These are phyloP conservation scores for Amphibolis antarctica DNA, from an alignment of 106 monocot genomes.

Conservation along the genomic window DNA sequence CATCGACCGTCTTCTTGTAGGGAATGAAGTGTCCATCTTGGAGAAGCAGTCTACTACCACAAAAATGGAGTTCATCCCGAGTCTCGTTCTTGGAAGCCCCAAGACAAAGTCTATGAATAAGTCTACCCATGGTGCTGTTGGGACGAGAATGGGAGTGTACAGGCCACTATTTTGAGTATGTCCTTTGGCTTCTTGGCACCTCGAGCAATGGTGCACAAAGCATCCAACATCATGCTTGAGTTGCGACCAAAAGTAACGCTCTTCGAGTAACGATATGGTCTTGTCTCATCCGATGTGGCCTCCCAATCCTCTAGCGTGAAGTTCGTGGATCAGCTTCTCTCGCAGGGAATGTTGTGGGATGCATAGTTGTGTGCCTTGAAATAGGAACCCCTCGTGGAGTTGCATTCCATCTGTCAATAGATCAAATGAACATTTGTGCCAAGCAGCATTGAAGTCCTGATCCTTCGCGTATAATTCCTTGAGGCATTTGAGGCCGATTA, in stretches of 20 bases:
- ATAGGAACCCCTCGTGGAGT: not conserved
- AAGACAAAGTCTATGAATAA: not conserved
- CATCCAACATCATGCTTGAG: not conserved
- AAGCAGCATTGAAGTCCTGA: not conserved
- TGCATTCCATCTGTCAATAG: not conserved
- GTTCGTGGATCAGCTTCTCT: not conserved
- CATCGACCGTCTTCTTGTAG: not conserved
- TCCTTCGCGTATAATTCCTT: slow-evolving; percentile 11
- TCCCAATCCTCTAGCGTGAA: slow-evolving; percentile 1
- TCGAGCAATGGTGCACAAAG: not conserved
- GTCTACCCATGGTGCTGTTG: not conserved
- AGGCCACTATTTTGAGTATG: not conserved
- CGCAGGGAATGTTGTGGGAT: not conserved
- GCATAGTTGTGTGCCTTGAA: not conserved
- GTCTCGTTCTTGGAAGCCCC: not conserved
- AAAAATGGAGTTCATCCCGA: not conserved
- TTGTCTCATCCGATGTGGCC: slow-evolving; percentile 1
- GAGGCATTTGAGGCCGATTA: slow-evolving; percentile 68
- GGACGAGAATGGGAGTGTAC: not conserved
- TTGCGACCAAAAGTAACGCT: not conserved
- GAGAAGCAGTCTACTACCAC: not conserved
- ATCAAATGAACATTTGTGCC: not conserved
- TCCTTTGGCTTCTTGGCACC: not conserved
- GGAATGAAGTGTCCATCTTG: slow-evolving; percentile 1
- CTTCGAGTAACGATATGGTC: not conserved